Base-by-base conservation (phyloP, 441 rosid species). In the Hypseocharis bilobata region DNA sequence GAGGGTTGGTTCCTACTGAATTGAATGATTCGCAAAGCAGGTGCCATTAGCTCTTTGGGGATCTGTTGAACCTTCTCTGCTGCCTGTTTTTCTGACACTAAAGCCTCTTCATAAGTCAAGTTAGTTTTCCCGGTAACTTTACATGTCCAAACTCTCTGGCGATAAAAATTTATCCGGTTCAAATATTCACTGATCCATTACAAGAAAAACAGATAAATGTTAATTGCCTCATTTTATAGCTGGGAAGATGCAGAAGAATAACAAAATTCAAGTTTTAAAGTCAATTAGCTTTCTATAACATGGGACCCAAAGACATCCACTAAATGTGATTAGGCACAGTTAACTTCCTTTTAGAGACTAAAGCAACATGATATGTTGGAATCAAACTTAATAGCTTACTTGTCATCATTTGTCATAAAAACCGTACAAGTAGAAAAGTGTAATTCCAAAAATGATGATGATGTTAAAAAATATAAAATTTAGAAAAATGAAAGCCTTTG, bases 21-120 rank as follows among this genome's bases (percentile, higher is more conserved):
- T 66, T 94, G 97, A 73, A 94, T 83, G 68, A 80, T 77, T 25
- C 13, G 80, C 72, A 94, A 71, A 36, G 89, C 95, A 72, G 86
- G 89, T 40, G 76, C 79, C 68, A 82, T 84, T 68, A 91, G 82
- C 77, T 88, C 94, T 65, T 82, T 66, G 17, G 96, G 87, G 57
- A 94, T 78, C 65, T 80, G 84, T 77, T 89, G 92, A 78, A 89
- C 92, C 80, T 81, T 94, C 80, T 83, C 80, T 63, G 70, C 60
- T 6, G 91, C 93, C 42, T 55, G 69, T 73, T 81, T 89, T 79
- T 94, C 99, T 25, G 89, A 89, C 23, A 89, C 88, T 82, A 91
- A 77, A 64, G 99, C 98, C 86, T 89, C 98, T 77, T 94, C 96
- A 62, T 80, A 94, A 55, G 96, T 94, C 86, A 94, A 70, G 80